phyloP scores from a whole-genome alignment of 2,329 filamentous ascomycete species.

The Xylogone sp. region DNA sequence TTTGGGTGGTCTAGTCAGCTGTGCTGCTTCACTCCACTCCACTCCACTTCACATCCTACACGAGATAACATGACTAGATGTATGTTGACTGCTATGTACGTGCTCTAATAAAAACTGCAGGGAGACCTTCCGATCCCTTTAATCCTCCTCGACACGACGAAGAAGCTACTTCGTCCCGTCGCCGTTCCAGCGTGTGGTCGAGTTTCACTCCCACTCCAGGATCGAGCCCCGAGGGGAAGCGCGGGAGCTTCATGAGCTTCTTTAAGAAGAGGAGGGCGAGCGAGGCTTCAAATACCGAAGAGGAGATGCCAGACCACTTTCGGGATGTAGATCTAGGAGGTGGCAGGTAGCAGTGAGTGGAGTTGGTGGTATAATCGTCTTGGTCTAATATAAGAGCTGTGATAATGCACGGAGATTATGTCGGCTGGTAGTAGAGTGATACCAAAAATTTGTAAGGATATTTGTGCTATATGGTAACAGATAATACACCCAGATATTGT shows the following conservation, averaged over 20 bases:
- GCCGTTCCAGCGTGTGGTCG: conserved; percentile 19
- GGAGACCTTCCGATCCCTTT: conserved; percentile 25
- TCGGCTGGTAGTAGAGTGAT: too few species aligned
- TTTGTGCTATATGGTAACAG: too few species aligned
- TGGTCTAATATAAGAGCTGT: not conserved
- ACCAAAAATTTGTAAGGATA: not conserved
- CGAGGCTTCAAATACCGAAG: not conserved
- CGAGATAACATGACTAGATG: too few species aligned
- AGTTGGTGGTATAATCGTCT: too few species aligned
- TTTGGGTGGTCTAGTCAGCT: too few species aligned
- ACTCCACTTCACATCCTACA: too few species aligned
- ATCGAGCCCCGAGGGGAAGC: conserved; percentile 14
- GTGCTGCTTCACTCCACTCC: too few species aligned
- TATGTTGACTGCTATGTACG: too few species aligned
- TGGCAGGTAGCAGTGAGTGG: not conserved
- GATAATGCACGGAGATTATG: not conserved
- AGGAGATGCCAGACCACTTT: conserved; percentile 2
- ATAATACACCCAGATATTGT: too few species aligned
- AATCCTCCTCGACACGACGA: conserved; percentile 15
- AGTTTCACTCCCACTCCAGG: conserved; percentile 7
- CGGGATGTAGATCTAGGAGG: conserved; percentile 6
- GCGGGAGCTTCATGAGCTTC: conserved; percentile 11
- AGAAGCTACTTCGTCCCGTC: conserved; percentile 11
- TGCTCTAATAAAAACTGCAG: too few species aligned
- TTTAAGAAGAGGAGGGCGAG: conserved; percentile 14